Evolutionary conservation across 768 basidiomycete species (phyloP).

Genomic region (Macrolepiota albuminosa): DNA sequence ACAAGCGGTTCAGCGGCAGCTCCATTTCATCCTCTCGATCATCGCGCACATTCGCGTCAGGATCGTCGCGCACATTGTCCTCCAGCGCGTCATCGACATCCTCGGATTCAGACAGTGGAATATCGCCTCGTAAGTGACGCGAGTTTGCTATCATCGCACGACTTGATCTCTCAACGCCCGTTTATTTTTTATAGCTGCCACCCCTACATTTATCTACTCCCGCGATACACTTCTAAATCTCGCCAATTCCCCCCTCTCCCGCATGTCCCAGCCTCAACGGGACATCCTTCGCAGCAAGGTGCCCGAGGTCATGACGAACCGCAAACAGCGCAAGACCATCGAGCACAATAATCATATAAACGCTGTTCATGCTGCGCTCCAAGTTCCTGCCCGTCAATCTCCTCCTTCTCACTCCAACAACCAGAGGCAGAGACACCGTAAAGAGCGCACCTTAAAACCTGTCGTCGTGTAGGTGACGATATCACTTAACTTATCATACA

Average conservation of each 20-base stretch:
- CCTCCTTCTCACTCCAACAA: neutral
- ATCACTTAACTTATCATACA: neutral
- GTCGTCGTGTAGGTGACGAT: neutral
- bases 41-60: neutral
- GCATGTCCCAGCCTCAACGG: conserved; percentile 18
- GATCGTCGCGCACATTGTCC: conserved; percentile 9
- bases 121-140: conserved; percentile 14
- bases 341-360: conserved; percentile 18
- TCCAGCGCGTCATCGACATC: conserved; percentile 13
- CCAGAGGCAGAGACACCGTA: neutral
- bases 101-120: conserved; percentile 15
- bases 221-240: conserved; percentile 22
- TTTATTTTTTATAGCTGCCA: neutral
- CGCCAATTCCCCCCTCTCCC: conserved; percentile 22
- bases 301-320: conserved; percentile 23
- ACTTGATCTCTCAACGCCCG: neutral
- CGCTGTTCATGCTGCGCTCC: neutral
- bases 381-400: neutral
- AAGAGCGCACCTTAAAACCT: neutral
- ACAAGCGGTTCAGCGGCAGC: conserved; percentile 26
- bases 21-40: conserved; percentile 15
- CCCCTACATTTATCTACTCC: conserved; percentile 20
- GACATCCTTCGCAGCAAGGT: conserved; percentile 20
- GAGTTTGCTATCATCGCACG: neutral
- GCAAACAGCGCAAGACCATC: conserved; percentile 24